These are phyloP conservation scores for Pyrenula massariospora DNA, from an alignment of 495 filamentous ascomycete genomes.

Conservation along the genomic window DNA sequence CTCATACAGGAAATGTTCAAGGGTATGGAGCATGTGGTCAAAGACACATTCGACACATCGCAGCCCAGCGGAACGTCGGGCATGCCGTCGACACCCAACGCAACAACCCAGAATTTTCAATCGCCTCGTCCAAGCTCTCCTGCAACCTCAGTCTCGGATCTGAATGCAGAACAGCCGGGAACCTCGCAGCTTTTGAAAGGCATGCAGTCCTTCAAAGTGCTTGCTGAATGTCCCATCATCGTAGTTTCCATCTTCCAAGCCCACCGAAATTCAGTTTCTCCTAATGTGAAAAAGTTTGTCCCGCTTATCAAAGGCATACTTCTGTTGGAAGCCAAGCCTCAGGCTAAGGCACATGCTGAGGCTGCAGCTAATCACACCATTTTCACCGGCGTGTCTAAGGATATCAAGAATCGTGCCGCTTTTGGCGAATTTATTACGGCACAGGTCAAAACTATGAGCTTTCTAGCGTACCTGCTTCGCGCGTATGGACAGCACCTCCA, in stretches of 20 bases:
- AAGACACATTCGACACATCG: constrained; percentile 79
- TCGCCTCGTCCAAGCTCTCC: constrained; percentile 86
- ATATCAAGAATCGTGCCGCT: constrained; percentile 85
- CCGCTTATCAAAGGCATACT: constrained; percentile 87
- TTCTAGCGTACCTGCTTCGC: constrained; percentile 84
- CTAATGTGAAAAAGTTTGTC: constrained; percentile 86
- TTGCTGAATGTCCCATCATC: constrained; percentile 95
- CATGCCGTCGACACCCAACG: constrained; percentile 68
- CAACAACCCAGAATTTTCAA: constrained; percentile 59
- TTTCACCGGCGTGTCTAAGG: constrained; percentile 86
- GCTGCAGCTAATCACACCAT: constrained; percentile 63
- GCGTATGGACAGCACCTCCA: constrained; percentile 77
- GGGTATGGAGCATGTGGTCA: constrained; percentile 83
- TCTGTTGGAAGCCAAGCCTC: constrained; percentile 80
- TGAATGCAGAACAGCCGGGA: constrained; percentile 69
- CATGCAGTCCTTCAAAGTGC: constrained; percentile 98
- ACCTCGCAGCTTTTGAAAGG: constrained; percentile 71
- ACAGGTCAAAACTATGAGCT: constrained; percentile 99
- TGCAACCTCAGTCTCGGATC: constrained; percentile 63
- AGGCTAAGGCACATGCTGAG: constrained; percentile 81
- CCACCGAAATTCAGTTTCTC: constrained; percentile 62
- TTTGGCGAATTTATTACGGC: constrained; percentile 97
- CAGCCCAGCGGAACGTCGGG: constrained; percentile 50
- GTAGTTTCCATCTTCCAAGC: constrained; percentile 97
- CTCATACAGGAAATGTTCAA: constrained; percentile 94